Evolutionary conservation across 352 stramenopile species (phyloP).

Genomic region (Phytophthora foliorum): DNA sequence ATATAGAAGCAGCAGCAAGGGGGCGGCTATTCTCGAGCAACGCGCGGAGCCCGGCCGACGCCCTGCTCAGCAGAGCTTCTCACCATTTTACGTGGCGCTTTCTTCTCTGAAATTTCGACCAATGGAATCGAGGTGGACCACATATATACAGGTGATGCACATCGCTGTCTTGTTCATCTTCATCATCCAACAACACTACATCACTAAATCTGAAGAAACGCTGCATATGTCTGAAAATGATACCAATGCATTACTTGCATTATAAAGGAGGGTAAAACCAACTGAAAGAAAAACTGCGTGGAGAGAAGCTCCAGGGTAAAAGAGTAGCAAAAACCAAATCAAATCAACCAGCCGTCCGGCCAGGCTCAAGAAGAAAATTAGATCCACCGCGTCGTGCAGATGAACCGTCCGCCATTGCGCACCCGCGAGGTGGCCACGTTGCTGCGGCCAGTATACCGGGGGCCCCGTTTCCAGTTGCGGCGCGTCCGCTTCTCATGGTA

Average conservation of each 20-base stretch:
- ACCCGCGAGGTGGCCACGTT: conserved; percentile 84
- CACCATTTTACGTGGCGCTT: conserved; percentile 39
- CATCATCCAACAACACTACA: too few species aligned
- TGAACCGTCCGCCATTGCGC: conserved; percentile 85
- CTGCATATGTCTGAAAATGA: conserved; percentile 38
- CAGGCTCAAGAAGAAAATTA: conserved; percentile 50
- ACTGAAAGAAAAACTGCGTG: conserved; percentile 44
- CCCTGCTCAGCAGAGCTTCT: conserved; percentile 12
- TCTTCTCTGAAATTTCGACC: conserved; percentile 10
- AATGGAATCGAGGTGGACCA: background rate
- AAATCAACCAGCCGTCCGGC: conserved; percentile 36
- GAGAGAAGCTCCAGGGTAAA: conserved; percentile 48
- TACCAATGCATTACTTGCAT: conserved; percentile 45
- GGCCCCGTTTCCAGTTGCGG: conserved; percentile 87
- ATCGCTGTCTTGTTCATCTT: too few species aligned
- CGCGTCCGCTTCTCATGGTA: conserved; percentile 86
- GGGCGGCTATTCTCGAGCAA: background rate
- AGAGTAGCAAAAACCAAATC: conserved; percentile 43
- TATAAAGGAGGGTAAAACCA: conserved; percentile 36
- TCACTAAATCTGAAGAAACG: background rate
- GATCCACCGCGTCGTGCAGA: conserved; percentile 86
- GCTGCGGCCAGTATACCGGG: conserved; percentile 83
- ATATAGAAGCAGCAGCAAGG: background rate
- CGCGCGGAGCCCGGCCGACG: background rate
- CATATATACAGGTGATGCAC: background rate